Evolutionary conservation across 805 yeast species (phyloP).

Genomic region (Pichia phayaonensis): DNA sequence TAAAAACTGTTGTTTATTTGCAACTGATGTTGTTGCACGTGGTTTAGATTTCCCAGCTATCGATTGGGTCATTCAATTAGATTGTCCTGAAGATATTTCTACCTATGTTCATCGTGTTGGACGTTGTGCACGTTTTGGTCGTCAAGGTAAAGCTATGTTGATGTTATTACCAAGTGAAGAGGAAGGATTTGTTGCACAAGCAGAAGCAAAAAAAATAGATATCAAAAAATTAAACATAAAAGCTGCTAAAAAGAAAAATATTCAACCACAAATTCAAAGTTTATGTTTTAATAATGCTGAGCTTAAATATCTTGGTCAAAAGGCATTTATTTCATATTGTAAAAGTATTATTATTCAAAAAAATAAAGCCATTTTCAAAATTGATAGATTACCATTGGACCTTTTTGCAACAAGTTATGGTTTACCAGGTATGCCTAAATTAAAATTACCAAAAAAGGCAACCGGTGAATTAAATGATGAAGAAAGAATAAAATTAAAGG

Average conservation of each 20-base stretch:
- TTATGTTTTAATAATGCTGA: slow-evolving; percentile 88
- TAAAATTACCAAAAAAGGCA: slow-evolving; percentile 52
- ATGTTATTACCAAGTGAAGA: slow-evolving; percentile 83
- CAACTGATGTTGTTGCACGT: slow-evolving; percentile 88
- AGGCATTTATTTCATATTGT: slow-evolving; percentile 89
- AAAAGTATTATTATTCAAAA: slow-evolving; percentile 79
- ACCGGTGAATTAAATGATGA: slow-evolving; percentile 32
- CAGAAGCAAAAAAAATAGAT: slow-evolving; percentile 58
- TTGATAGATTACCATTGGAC: slow-evolving; percentile 71
- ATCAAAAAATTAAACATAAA: slow-evolving; percentile 68
- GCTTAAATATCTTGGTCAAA: slow-evolving; percentile 87
- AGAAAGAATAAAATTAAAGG: slow-evolving; percentile 44
- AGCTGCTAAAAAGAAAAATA: slow-evolving; percentile 63
- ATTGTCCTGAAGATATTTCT: slow-evolving; percentile 84
- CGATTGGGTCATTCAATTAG: slow-evolving; percentile 91
- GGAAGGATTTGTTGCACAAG: slow-evolving; percentile 59
- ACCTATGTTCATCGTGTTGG: slow-evolving; percentile 92
- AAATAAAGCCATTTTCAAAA: slow-evolving; percentile 78
- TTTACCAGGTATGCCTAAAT: slow-evolving; percentile 92
- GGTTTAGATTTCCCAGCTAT: slow-evolving; percentile 90
- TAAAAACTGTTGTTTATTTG: slow-evolving; percentile 73
- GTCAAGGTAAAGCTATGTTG: slow-evolving; percentile 72
- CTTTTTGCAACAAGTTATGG: slow-evolving; percentile 85
- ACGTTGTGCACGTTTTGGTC: slow-evolving; percentile 81
- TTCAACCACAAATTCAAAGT: slow-evolving; percentile 79